Conservation (phyloP, 2,329 filamentous ascomycete genomes). For the Rachicladosporium sp. region DNA sequence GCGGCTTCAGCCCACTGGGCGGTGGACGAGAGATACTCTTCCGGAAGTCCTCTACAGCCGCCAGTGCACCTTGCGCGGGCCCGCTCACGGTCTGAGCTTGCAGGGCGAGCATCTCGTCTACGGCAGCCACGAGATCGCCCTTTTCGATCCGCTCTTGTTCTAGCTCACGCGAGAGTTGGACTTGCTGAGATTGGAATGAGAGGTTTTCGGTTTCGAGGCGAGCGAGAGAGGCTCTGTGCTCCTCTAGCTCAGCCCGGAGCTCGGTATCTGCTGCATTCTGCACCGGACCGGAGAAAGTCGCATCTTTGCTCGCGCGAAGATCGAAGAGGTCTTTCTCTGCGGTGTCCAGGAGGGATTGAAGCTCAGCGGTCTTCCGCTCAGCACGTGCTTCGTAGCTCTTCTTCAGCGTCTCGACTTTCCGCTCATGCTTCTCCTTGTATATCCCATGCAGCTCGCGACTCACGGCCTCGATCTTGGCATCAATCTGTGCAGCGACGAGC, state of each 20-base stretch:
- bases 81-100: constrained; percentile 29
- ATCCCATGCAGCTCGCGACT: constrained; percentile 75
- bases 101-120: constrained; percentile 73
- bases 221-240: constrained; percentile 58
- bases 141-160: constrained; percentile 71
- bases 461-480: constrained; percentile 69
- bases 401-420: constrained; percentile 82
- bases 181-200: constrained; percentile 56
- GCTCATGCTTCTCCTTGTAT: constrained; percentile 96
- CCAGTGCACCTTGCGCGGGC: constrained; percentile 23
- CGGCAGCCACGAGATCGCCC: constrained; percentile 66
- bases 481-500: constrained; percentile 53
- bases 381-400: constrained; percentile 71
- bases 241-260: constrained; percentile 42
- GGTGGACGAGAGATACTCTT: constrained; percentile 41
- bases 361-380: constrained; percentile 74
- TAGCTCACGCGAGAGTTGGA: constrained; percentile 58
- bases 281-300: constrained; percentile 47
- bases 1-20: constrained; percentile 46
- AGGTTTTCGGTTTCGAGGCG: constrained; percentile 61
- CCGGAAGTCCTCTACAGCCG: constrained; percentile 37
- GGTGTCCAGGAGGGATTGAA: constrained; percentile 59
- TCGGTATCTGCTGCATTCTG: constrained; percentile 8
- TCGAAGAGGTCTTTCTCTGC: constrained; percentile 64
- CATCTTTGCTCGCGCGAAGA: constrained; percentile 53